phyloP scores from a whole-genome alignment of 345 rosid genomes.

The Melaleuca alternifolia region DNA sequence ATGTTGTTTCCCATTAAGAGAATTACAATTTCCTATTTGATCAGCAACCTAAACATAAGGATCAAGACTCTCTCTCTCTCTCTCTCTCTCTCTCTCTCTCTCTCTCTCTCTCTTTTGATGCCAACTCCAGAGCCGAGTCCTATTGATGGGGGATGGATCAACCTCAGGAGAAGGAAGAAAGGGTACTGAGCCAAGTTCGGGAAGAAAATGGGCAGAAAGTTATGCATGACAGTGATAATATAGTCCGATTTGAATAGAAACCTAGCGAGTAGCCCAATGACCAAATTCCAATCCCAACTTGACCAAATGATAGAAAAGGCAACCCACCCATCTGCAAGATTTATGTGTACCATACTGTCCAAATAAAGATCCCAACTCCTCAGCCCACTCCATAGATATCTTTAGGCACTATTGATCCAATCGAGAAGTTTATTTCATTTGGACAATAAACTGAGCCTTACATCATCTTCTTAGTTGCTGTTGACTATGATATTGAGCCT shows the following conservation, averaged over 20 bases:
- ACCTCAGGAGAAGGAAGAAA: not conserved
- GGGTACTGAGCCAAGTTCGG: not conserved
- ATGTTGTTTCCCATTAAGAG: too few species aligned
- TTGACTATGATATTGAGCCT: not conserved
- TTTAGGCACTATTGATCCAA: not conserved
- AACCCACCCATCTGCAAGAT: not conserved
- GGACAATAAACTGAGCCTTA: not conserved
- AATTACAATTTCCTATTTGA: not conserved
- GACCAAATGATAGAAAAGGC: not conserved
- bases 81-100: too few species aligned
- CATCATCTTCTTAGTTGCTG: not conserved
- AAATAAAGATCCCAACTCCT: not conserved
- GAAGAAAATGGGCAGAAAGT: not conserved
- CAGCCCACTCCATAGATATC: not conserved
- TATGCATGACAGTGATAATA: not conserved
- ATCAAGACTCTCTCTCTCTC: not conserved
- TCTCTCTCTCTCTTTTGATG: too few species aligned
- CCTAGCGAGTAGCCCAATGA: fast-evolving
- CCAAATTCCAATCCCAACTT: too few species aligned
- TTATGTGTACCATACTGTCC: not conserved
- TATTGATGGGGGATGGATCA: not conserved
- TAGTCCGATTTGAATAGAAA: not conserved
- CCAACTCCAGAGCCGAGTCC: not conserved
- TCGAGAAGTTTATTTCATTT: not conserved
- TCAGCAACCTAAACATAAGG: not conserved